These are phyloP conservation scores for Alternaria sp. DNA, from an alignment of 2,329 filamentous ascomycete species.

Conservation along the genomic window DNA sequence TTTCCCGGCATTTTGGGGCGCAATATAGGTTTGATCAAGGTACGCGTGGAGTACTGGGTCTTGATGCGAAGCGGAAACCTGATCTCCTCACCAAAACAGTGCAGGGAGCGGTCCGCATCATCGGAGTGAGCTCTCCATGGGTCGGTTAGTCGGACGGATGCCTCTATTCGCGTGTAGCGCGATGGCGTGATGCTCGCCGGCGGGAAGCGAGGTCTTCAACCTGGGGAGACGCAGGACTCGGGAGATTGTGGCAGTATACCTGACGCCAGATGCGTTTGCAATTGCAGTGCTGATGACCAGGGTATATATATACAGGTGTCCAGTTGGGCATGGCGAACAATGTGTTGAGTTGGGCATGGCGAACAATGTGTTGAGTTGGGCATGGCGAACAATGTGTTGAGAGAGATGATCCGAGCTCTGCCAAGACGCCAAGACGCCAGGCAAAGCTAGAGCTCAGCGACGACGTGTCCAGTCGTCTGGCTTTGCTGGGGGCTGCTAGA, in stretches of 20 bases:
- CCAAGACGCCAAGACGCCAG: slow-evolving; percentile 1
- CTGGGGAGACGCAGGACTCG: not conserved
- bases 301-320: too few relatives aligned
- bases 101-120: slow-evolving; percentile 12
- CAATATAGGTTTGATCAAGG: not conserved
- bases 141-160: not conserved
- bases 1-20: not conserved
- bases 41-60: not conserved
- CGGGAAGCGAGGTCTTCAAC: not conserved
- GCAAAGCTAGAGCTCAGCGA: not conserved
- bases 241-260: not conserved
- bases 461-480: not conserved
- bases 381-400: too few relatives aligned
- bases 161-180: not conserved
- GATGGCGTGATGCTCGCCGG: not conserved
- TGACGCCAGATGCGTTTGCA: not conserved
- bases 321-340: too few relatives aligned
- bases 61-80: not conserved
- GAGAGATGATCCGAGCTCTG: too few relatives aligned
- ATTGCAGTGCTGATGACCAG: not conserved
- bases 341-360: too few relatives aligned
- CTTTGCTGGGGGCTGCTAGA: not conserved
- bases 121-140: not conserved
- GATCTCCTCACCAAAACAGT: slow-evolving; percentile 6
- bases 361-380: too few relatives aligned